Evolutionary conservation across 352 stramenopile genomes (phyloP).

Genomic region (Globisporangium iwayamae): DNA sequence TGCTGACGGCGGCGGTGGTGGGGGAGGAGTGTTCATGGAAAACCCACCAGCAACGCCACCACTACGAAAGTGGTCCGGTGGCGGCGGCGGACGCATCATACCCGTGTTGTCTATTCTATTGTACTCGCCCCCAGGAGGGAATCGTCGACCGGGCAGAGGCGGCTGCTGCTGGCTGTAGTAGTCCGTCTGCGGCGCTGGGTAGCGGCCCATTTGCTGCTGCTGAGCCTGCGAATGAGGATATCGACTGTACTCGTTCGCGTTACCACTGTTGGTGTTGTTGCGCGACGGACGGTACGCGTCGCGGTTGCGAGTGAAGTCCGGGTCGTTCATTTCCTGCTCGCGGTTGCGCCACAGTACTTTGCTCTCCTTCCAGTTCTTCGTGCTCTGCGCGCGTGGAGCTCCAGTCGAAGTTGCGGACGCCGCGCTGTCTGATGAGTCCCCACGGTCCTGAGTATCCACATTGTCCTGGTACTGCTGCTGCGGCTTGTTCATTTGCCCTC

Average conservation of each 20-base stretch:
- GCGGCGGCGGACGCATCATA: slow-evolving; percentile 26
- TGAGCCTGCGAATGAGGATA: slow-evolving; percentile 14
- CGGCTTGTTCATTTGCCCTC: background rate
- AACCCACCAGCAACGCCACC: slow-evolving; percentile 18
- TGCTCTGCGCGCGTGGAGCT: slow-evolving; percentile 8
- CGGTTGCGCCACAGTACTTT: slow-evolving; percentile 94
- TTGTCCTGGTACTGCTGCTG: background rate
- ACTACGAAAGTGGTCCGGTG: slow-evolving; percentile 35
- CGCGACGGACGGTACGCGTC: slow-evolving; percentile 51
- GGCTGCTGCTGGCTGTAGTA: slow-evolving; percentile 20
- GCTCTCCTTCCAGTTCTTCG: slow-evolving; percentile 83
- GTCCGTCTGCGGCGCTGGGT: slow-evolving; percentile 15
- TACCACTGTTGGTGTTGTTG: slow-evolving; percentile 5
- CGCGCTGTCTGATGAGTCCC: background rate
- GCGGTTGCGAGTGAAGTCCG: slow-evolving; percentile 87
- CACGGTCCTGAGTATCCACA: background rate
- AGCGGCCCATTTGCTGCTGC: slow-evolving; percentile 10
- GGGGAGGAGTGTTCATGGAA: slow-evolving; percentile 29
- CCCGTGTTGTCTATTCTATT: slow-evolving; percentile 58
- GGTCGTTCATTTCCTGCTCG: slow-evolving; percentile 92
- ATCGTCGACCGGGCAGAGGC: slow-evolving; percentile 29
- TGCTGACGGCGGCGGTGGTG: slow-evolving; percentile 20
- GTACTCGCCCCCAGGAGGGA: slow-evolving; percentile 28
- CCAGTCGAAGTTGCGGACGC: background rate
- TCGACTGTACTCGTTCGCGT: slow-evolving; percentile 20